Conservation (phyloP, 441 rosid genomes). For the Bruguiera hainesii region DNA sequence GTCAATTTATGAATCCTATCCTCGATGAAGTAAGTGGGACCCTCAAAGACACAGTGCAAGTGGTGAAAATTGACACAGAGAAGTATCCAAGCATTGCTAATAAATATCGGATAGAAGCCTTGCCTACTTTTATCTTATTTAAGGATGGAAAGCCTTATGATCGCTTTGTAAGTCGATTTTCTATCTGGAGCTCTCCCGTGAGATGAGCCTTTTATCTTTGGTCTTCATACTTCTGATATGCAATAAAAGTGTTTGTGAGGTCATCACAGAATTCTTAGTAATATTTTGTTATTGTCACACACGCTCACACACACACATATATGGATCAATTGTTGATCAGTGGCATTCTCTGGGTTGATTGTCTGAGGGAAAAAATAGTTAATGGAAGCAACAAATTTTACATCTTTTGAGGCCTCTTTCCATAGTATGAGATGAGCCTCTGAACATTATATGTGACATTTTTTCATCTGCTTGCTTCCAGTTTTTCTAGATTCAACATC, state of each 20-base stretch:
- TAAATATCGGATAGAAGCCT: constrained; percentile 66
- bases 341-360: no score
- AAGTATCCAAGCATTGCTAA: constrained; percentile 79
- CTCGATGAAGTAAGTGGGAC: constrained; percentile 69
- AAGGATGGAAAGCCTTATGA: constrained; percentile 78
- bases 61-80: constrained; percentile 92
- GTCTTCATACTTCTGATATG: background rate
- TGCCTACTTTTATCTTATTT: constrained; percentile 87
- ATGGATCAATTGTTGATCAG: no score
- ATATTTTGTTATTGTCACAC: no score
- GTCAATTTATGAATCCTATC: constrained; percentile 85
- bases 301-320: no score
- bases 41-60: constrained; percentile 64
- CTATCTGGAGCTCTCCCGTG: background rate
- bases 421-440: no score
- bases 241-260: background rate
- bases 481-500: no score
- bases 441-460: no score
- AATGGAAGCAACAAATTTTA: no score
- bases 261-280: background rate
- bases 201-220: background rate
- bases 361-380: no score
- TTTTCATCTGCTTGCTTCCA: no score
- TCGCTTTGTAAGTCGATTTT: constrained; percentile 75
- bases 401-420: no score